These are phyloP conservation scores for Phlyctochytrium planicorne DNA, from an alignment of 192 early-diverging fungal species.

Conservation along the genomic window DNA sequence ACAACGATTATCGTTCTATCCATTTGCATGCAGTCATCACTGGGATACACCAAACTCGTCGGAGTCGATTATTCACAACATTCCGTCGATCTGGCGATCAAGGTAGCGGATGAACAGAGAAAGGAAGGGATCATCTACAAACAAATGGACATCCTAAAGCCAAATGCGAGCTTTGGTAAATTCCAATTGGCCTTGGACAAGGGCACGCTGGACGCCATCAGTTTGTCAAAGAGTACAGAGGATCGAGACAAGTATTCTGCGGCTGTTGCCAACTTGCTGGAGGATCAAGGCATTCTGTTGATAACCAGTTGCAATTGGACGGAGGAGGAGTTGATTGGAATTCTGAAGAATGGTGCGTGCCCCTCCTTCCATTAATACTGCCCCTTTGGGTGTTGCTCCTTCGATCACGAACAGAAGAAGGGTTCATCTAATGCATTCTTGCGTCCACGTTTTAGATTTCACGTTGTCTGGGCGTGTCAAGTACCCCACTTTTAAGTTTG, in stretches of 20 bases:
- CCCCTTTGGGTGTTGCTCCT: no score
- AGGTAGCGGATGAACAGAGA: constrained; percentile 49
- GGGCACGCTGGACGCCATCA: constrained; percentile 93
- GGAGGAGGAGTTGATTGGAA: constrained; percentile 73
- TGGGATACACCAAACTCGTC: constrained; percentile 68
- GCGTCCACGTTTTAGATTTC: constrained; percentile 41
- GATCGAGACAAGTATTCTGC: constrained; percentile 49
- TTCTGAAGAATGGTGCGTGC: constrained; percentile 56
- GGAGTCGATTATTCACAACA: constrained; percentile 86
- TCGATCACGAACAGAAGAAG: no score
- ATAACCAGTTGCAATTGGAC: constrained; percentile 97
- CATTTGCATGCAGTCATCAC: constrained; percentile 23
- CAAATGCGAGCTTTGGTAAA: constrained; percentile 6
- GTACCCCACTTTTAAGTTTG: constrained; percentile 85
- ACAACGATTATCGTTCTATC: neutral
- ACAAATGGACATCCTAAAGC: constrained; percentile 38
- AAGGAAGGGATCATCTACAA: constrained; percentile 27
- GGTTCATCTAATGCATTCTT: no score
- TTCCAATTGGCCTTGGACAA: constrained; percentile 76
- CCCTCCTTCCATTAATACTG: constrained; percentile 23
- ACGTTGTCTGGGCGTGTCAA: constrained; percentile 68
- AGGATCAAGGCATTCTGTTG: constrained; percentile 67
- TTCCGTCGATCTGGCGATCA: constrained; percentile 70
- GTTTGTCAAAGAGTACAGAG: constrained; percentile 47
- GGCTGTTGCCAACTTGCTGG: constrained; percentile 63